phyloP scores from a whole-genome alignment of 1,284 basidiomycete genomes.

The Blastosporella zonata region DNA sequence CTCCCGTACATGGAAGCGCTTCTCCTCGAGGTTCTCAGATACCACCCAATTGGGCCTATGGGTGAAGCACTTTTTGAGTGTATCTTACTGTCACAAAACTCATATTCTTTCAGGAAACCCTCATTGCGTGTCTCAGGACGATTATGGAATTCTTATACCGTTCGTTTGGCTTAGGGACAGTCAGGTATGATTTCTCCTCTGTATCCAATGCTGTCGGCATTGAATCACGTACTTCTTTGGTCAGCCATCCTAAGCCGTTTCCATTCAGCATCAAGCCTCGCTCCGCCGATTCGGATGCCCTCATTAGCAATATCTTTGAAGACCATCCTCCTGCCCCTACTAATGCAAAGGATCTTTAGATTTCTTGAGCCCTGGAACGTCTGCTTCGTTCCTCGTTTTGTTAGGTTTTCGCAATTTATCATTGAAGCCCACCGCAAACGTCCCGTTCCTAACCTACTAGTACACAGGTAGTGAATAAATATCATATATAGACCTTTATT shows the following conservation, averaged over 20 bases:
- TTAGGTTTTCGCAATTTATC: too few relatives aligned
- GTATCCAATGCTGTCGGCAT: background rate
- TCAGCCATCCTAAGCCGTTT: conserved; percentile 25
- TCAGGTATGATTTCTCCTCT: conserved; percentile 17
- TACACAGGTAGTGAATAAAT: too few relatives aligned
- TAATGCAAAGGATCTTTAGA: conserved; percentile 13
- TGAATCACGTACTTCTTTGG: background rate
- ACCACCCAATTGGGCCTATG: conserved; percentile 21
- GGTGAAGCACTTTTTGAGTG: conserved; percentile 1
- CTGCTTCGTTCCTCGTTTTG: background rate
- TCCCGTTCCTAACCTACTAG: too few relatives aligned
- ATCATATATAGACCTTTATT: too few relatives aligned
- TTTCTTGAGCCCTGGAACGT: background rate
- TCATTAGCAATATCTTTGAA: conserved; percentile 13
- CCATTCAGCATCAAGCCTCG: conserved; percentile 17
- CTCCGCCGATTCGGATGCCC: conserved; percentile 13
- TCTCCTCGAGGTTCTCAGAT: conserved; percentile 21
- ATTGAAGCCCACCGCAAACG: too few relatives aligned
- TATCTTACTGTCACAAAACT: background rate
- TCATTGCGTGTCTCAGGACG: conserved; percentile 21
- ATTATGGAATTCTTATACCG: conserved; percentile 22
- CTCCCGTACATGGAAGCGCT: conserved; percentile 25
- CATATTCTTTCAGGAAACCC: conserved; percentile 17
- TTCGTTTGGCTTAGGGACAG: conserved; percentile 21
- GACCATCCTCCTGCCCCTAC: conserved; percentile 14